phyloP scores from a whole-genome alignment of 148 eudicot species.

The Oxyria digyna region DNA sequence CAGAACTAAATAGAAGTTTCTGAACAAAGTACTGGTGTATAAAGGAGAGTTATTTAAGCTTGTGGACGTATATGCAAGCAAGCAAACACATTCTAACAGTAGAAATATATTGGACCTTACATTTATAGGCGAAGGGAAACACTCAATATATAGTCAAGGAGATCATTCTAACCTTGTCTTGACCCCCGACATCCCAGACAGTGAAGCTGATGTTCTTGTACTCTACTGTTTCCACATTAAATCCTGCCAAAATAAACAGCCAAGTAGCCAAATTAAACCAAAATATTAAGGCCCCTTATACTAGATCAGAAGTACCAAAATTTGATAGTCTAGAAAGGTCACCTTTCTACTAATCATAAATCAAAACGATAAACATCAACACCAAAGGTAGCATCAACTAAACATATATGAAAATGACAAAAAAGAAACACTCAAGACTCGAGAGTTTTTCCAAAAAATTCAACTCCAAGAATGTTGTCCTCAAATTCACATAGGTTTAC shows the following conservation, averaged over 20 bases:
- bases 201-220: constrained; percentile 1
- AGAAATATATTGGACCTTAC: not conserved
- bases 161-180: constrained; percentile 1
- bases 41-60: not conserved
- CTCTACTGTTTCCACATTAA: constrained; percentile 6
- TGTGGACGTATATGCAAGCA: not conserved
- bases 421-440: no score
- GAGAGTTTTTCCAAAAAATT: no score
- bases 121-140: not conserved
- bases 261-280: not conserved
- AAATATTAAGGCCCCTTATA: not conserved
- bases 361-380: not conserved
- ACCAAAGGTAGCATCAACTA: not conserved
- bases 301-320: not conserved
- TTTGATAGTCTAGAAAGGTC: not conserved
- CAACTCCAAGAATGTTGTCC: not conserved
- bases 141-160: not conserved
- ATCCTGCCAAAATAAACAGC: constrained; percentile 2
- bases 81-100: not conserved
- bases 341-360: not conserved
- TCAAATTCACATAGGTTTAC: not conserved
- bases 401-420: not conserved
- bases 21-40: not conserved
- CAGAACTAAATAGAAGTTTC: not conserved
- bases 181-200: constrained; percentile 5